Evolutionary conservation across 1,284 basidiomycete species (phyloP), one percentile per base, ranked within the genome.

Genomic region (Ceratobasidium sp.): DNA sequence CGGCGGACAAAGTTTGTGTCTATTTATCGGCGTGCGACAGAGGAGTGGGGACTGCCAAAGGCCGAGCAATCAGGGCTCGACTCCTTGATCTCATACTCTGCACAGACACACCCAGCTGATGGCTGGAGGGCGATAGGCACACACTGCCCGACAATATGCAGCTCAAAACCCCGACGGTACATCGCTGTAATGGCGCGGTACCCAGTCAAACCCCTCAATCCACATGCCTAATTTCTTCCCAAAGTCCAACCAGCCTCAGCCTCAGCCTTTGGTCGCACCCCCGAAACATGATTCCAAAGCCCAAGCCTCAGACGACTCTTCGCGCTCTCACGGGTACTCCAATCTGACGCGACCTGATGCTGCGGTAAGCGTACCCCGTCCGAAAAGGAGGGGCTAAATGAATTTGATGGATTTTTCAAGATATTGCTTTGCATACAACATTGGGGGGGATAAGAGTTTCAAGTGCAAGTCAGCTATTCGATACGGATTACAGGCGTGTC

Each of bases 1-100:
- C 79, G 77, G n/a, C 81, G 73, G 8, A 77, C 74, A 58, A 77
- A 77, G 71, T 76, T 72, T 20, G 72, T 67, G 52, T 67, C 55
- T 52, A 67, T 67, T n/a, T 15, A 43, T 54, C 35, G 52, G 54
- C 17, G 50, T 54, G 17, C 32, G 42, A 22, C 13, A 47, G 22
- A 22, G 22, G 49, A 34, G 49, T 43, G 20, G 20, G 20, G 27
- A n/a, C 17, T 64, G 60, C 50, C 47, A 49, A 25, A 31, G 1
- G 60, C 47, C 52, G 60, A 64, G 34, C 29, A 29, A 64, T 40
- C 38, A n/a, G n/a, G n/a, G n/a, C n/a, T n/a, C n/a, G n/a, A n/a
- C n/a, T n/a, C n/a, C n/a, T n/a, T n/a, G n/a, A n/a, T n/a, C n/a
- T n/a, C n/a, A n/a, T n/a, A n/a, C n/a, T n/a, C n/a, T n/a, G n/a